Evolutionary conservation across 371 early-diverging fungal species (phyloP).

Genomic region (Nosema bombycis): DNA sequence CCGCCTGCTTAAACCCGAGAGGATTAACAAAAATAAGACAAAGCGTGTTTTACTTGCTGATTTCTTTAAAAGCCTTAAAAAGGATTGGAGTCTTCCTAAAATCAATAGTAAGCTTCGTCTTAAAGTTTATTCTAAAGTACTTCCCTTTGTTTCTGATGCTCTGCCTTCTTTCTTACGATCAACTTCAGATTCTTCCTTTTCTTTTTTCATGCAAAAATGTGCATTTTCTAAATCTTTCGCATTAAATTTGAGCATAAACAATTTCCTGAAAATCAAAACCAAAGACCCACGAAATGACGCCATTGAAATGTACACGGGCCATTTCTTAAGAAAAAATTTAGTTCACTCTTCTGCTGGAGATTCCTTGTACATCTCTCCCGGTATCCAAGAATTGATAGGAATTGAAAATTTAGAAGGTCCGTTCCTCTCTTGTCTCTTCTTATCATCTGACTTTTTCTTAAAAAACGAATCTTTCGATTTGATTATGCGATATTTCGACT

Average conservation of each 20-base stretch:
- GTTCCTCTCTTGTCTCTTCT: slow-evolving; percentile 52
- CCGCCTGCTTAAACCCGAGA: too few species aligned
- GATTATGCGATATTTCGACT: not conserved
- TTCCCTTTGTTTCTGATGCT: not conserved
- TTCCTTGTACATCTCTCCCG: slow-evolving; percentile 49
- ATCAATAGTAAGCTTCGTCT: not conserved
- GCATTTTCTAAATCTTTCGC: not conserved
- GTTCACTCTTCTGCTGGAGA: slow-evolving; percentile 3
- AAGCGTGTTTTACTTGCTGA: not conserved
- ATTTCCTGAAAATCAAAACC: not conserved
- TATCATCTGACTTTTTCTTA: slow-evolving; percentile 25
- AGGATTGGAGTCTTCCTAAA: not conserved
- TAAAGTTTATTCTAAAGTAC: not conserved
- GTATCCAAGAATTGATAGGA: slow-evolving; percentile 52
- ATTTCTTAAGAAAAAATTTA: not conserved
- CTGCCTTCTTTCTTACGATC: not conserved
- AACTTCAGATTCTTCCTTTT: not conserved
- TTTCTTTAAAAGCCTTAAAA: not conserved
- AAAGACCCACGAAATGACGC: not conserved
- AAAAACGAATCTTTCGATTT: slow-evolving; percentile 35
- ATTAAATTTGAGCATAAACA: not conserved
- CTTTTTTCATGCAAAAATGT: not conserved
- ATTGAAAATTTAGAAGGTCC: slow-evolving; percentile 58
- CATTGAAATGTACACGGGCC: not conserved
- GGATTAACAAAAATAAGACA: not conserved